Evolutionary conservation across 345 rosid species (phyloP), one percentile per base, ranked within the genome.

Genomic region (Moringa oleifera): DNA sequence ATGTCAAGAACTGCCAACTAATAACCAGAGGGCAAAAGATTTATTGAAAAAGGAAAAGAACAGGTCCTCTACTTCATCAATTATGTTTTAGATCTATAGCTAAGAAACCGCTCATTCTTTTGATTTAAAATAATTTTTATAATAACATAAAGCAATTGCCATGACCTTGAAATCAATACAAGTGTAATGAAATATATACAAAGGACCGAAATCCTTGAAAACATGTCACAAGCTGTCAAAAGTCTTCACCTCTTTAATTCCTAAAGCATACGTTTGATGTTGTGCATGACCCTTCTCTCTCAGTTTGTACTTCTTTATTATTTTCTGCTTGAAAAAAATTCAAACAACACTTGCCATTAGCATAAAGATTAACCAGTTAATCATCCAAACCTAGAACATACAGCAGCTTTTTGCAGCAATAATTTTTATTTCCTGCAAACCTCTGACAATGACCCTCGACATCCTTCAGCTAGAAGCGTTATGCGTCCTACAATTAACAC

Each of bases 381-480:
- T 52, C 51, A 51, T 23, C 31, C 23, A 54, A 58, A 67, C 36
- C 31, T 67, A 21, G 23, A 53, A 54, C 37, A 58, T 22, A 36
- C 49, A 10, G 36, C 46, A 65, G 63, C 37, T 33, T 33, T n/a
- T 33, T 33, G 37, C 57, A 57, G 41, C 2, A 66, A 69, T 65
- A 33, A 64, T 67, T 55, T 59, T 61, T 54, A 4, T 33, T 33
- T 11, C 5, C 51, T 54, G 31, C 85, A 72, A 66, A 93, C 98
- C 93, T 93, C 96, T 6, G 98, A 84, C 59, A 93, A 77, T 60
- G 98, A 93, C 77, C 98, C 98, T 62, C 98, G 87, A 71, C 97
- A 93, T 66, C 98, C 98, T 69, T 93, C 98, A 37, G 96, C 96
- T 37, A 93, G 72, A 63, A 93, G 81, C 49, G 86, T 93, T 57